Conservation (phyloP, 305 asterid genomes). For the Fraxinus sp. region DNA sequence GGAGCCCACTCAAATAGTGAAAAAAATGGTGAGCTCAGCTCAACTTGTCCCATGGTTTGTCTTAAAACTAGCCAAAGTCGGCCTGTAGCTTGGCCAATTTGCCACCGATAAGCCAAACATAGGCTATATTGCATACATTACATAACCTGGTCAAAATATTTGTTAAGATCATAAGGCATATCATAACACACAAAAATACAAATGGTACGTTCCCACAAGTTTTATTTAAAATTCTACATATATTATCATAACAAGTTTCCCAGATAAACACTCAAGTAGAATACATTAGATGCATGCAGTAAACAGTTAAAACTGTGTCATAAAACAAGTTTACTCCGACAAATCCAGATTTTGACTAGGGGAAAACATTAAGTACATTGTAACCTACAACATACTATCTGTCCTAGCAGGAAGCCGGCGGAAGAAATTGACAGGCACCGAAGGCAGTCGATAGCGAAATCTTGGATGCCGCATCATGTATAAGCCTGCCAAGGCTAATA, state of each 20-base stretch:
- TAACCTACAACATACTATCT: constrained; percentile 48
- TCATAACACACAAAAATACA: background rate
- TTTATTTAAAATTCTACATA: constrained; percentile 5
- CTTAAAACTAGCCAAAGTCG: background rate
- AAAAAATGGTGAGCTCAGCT: background rate
- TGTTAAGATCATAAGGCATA: background rate
- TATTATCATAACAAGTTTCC: background rate
- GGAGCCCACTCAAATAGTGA: background rate
- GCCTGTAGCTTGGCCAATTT: background rate
- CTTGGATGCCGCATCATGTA: constrained; percentile 66
- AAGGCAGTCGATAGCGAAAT: constrained; percentile 48
- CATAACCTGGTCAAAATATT: background rate
- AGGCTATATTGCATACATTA: background rate
- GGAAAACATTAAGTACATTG: background rate
- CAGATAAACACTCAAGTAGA: constrained; percentile 7
- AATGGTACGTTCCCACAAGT: background rate
- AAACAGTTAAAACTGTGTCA: background rate
- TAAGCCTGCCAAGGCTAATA: constrained; percentile 47
- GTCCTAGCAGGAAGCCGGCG: constrained; percentile 64
- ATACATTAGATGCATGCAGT: constrained; percentile 11
- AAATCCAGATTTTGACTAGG: background rate
- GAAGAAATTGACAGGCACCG: constrained; percentile 56
- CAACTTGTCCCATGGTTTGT: no score
- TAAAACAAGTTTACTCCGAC: background rate
- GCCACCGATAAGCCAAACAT: background rate